A percentile compares a stretch with the other conserved stretches of the same genome.
Evolutionary conservation across 805 yeast species (phyloP).

Genomic region (Starmerella tilneyi): DNA sequence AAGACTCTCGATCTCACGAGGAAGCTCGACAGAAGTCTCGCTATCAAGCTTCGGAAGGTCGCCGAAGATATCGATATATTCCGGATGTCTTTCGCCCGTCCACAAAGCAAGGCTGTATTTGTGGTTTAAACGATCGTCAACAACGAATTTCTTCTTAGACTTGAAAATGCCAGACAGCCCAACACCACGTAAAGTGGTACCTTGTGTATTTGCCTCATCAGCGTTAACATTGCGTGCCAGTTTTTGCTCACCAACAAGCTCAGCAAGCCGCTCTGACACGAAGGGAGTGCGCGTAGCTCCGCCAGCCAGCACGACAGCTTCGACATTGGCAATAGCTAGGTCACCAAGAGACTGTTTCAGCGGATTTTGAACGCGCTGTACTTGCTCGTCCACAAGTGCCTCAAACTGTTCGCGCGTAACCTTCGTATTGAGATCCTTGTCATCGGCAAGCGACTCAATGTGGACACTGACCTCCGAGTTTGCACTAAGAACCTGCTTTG

Average conservation of each 20-base stretch:
- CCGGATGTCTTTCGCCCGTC: constrained; percentile 24
- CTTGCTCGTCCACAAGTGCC: constrained; percentile 32
- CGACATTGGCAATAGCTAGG: constrained; percentile 28
- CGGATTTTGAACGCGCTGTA: constrained; percentile 43
- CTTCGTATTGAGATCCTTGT: constrained; percentile 56
- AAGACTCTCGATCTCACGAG: constrained; percentile 27
- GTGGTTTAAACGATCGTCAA: constrained; percentile 47
- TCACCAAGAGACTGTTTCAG: constrained; percentile 41
- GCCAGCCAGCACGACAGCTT: constrained; percentile 62
- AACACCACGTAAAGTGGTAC: constrained; percentile 78
- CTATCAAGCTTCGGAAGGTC: constrained; percentile 28
- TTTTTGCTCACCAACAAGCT: constrained; percentile 42
- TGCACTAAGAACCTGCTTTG: constrained; percentile 77
- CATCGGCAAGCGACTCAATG: constrained; percentile 64
- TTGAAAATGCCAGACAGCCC: constrained; percentile 58
- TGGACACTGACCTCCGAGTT: constrained; percentile 68
- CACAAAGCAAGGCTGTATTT: constrained; percentile 36
- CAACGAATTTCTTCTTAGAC: constrained; percentile 44
- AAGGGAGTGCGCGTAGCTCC: constrained; percentile 88
- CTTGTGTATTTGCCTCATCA: constrained; percentile 88
- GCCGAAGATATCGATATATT: constrained; percentile 14
- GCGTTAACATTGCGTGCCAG: constrained; percentile 83
- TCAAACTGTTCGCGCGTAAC: constrained; percentile 81
- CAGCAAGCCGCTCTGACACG: constrained; percentile 41
- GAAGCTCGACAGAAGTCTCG: constrained; percentile 29